A percentile compares a stretch with the other conserved stretches of the same genome.
phyloP scores from a whole-genome alignment of 176 grass and related monocot species.

The Thinopyrum elongatum region DNA sequence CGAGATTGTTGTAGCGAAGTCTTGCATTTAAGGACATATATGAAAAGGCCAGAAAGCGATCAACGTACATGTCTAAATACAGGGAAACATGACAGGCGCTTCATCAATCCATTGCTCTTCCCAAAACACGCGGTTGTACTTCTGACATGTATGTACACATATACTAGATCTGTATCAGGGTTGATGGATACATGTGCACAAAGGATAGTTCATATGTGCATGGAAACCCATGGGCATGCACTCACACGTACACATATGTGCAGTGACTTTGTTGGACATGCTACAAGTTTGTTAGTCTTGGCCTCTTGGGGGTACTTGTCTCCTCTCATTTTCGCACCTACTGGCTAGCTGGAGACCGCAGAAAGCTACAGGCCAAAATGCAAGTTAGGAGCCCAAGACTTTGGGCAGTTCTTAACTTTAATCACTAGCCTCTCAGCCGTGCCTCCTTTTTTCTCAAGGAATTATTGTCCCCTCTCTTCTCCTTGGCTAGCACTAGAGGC shows the following conservation, averaged over 20 bases:
- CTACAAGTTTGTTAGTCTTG: not conserved
- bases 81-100: not conserved
- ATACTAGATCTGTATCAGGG: not conserved
- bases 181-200: not conserved
- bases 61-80: not conserved
- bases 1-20: not conserved
- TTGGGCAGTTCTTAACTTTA: not conserved
- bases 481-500: not conserved
- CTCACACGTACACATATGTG: not conserved
- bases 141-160: not conserved
- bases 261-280: not conserved
- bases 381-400: slow-evolving; percentile 14
- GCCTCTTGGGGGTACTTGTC: not conserved
- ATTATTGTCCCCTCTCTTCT: not conserved
- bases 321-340: not conserved
- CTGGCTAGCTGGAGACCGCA: not conserved
- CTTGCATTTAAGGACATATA: not conserved
- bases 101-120: not conserved
- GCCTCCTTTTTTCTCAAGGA: slow-evolving; percentile 15
- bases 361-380: slow-evolving; percentile 3
- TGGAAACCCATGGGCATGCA: not conserved
- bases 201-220: too few species aligned
- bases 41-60: not conserved
- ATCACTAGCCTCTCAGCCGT: not conserved
- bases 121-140: not conserved